Evolutionary conservation across 2,329 filamentous ascomycete genomes (phyloP), one percentile per base, ranked within the genome.

Genomic region (Acrocalymma vagum): DNA sequence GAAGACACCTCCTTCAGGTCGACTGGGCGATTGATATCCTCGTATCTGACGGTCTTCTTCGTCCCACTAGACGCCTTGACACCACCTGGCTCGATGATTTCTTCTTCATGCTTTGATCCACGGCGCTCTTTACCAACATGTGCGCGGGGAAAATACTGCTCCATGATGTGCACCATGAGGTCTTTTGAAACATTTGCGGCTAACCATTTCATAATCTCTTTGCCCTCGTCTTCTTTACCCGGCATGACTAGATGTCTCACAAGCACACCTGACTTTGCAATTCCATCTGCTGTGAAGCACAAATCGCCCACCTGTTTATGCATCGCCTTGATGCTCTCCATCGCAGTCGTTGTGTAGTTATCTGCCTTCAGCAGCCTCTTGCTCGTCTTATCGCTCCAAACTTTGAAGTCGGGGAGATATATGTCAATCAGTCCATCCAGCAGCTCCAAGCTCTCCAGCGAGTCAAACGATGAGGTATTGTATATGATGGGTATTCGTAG

Each of bases 321-420:
- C 88, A 95, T 94, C 8, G 83, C 85, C 60, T 82, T 84, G 67
- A 94, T 83, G 60, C 87, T 91, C 68, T 92, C 87, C 67, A 79
- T 83, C 0, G 90, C 89, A 0, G 83, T 82, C 8, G 79, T 73
- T 1, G 85, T 81, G 64, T 93, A 94, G 63, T 90, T 81, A 31
- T 90, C 86, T 3, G 87, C 86, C 65, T 95, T 95, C 23, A 94
- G 77, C 20, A 94, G 72, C 9, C 88, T 77, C 55, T 80, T 85
- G 14, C 86, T 86, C 1, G 87, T 86, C 15, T 67, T 73, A 2
- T 77, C 67, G 18, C 80, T 80, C 88, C 88, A 94, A 8, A 92
- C 83, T 67, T 95, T 94, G 75, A 94, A 94, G 63, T 95, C 89
- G 0, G 89, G 86, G n/a, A 95, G 75, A 63, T 94, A 95, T 29